Evolutionary conservation across 768 basidiomycete genomes (phyloP), one percentile per base, ranked within the genome.

Genomic region (Mycena indigotica): DNA sequence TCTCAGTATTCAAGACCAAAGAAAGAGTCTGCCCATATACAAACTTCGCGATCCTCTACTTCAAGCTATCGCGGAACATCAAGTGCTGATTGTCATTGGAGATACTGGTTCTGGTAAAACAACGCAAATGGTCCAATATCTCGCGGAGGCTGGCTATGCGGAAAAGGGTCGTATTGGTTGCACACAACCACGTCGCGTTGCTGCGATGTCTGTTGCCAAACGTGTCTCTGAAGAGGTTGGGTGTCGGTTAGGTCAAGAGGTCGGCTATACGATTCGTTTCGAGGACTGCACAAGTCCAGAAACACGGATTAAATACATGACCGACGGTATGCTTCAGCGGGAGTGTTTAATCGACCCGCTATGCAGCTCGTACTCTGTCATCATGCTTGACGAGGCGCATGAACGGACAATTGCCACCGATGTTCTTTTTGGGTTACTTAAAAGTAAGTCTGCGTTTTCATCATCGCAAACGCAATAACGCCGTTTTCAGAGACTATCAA

Each of bases 251-350:
- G 97, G 97, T 5, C 93, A 95, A 69, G 97, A 98, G 72, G 96
- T 99, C 60, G 97, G 97, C 5, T 99, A 99, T 71, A 91, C 91
- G 5, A 98, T 99, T 66, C 96, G 97, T 77, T 99, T 99, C 72
- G 97, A 99, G 76, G 97, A 99, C 73, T 95, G 96, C 73, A 98
- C 97, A 5, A 91, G 94, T 68, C 96, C 97, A 3, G 97, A 99
- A 75, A 98, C 97, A 3, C 87, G 91, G 68, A 99, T 99, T 82
- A 99, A 98, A 74, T 99, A 97, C 82, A 98, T 99, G 97, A 99
- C 97, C 67, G 97, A 98, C 69, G 97, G 97, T 77, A 98, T 99
- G 94, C 82, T 99, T 24, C 93, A 98, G 68, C 85, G 97, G 75
- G 97, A 99, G 79, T 93, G 90, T 62, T 78, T 99, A 52, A 91